phyloP scores from a whole-genome alignment of 331 rosid genomes.

The Arachis monticola region DNA sequence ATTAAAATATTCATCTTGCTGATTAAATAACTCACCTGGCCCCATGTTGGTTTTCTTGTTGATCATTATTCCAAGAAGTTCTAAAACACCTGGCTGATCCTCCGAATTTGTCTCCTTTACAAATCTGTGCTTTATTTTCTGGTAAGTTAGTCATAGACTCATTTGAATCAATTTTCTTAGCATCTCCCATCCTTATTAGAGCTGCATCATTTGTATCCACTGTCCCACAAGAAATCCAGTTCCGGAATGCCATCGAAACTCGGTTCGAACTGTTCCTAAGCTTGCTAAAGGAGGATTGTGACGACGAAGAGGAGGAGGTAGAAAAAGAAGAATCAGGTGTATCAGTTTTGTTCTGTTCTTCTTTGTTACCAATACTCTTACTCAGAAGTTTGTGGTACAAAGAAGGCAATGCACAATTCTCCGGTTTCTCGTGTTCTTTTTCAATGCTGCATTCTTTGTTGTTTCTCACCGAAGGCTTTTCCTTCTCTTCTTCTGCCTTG shows the following conservation, averaged over 20 bases:
- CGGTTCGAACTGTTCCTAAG: slow-evolving; percentile 56
- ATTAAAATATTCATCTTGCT: too few relatives aligned
- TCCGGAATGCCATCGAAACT: slow-evolving; percentile 59
- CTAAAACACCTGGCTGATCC: slow-evolving; percentile 55
- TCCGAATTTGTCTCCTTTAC: slow-evolving; percentile 50
- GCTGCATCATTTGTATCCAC: slow-evolving; percentile 63
- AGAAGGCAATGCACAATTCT: slow-evolving; percentile 43
- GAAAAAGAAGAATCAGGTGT: slow-evolving; percentile 47
- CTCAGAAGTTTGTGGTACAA: slow-evolving; percentile 47
- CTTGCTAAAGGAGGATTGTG: slow-evolving; percentile 50
- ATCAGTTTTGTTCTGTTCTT: slow-evolving; percentile 39
- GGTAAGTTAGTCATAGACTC: background rate
- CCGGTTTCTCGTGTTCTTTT: slow-evolving; percentile 33
- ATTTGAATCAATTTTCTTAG: slow-evolving; percentile 21
- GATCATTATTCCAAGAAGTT: slow-evolving; percentile 46
- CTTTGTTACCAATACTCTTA: slow-evolving; percentile 43
- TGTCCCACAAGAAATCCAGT: slow-evolving; percentile 65
- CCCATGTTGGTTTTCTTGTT: slow-evolving; percentile 42
- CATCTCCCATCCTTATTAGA: slow-evolving; percentile 40
- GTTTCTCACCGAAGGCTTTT: slow-evolving; percentile 32
- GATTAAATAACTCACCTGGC: slow-evolving; percentile 44
- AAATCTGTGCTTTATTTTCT: slow-evolving; percentile 34
- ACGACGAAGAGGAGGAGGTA: slow-evolving; percentile 42
- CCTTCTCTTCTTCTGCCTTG: slow-evolving; percentile 56
- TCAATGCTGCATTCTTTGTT: slow-evolving; percentile 34